phyloP scores from a whole-genome alignment of 352 stramenopile species.

The Globisporangium sylvaticum region DNA sequence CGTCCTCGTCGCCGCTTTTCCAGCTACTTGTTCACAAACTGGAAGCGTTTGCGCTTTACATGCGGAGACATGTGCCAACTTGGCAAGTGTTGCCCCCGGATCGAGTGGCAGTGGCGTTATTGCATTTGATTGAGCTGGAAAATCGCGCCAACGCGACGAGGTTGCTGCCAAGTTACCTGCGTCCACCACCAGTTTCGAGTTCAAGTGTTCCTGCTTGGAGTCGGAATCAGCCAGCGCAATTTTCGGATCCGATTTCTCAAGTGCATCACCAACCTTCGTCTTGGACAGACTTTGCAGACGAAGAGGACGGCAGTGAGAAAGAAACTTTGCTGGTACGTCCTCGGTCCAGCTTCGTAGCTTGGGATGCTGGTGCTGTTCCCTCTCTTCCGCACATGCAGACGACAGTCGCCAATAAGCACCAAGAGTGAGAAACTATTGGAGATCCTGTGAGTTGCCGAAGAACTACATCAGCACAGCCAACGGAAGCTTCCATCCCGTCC shows the following conservation, averaged over 20 bases:
- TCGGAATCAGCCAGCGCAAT: neutral
- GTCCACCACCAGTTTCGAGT: neutral
- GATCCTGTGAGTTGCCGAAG: neutral
- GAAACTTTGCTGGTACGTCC: neutral
- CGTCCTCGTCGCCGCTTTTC: slow-evolving; percentile 41
- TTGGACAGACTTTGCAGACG: slow-evolving; percentile 20
- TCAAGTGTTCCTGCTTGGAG: neutral
- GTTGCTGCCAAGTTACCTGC: slow-evolving; percentile 56
- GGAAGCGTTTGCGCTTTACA: slow-evolving; percentile 46
- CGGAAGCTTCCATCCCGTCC: neutral
- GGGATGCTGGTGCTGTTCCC: neutral
- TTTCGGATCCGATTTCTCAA: neutral
- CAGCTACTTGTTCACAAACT: slow-evolving; percentile 49
- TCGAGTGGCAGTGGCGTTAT: slow-evolving; percentile 43
- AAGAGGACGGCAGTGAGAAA: neutral
- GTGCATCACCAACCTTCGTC: neutral
- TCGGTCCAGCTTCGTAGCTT: slow-evolving; percentile 13
- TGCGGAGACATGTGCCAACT: slow-evolving; percentile 28
- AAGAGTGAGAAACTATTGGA: neutral
- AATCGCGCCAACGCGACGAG: slow-evolving; percentile 43
- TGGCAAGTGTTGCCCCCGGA: slow-evolving; percentile 60
- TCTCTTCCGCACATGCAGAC: neutral
- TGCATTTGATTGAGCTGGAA: slow-evolving; percentile 57
- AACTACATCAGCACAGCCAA: neutral
- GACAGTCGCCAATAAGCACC: neutral